Evolutionary conservation across 441 rosid genomes (phyloP), one percentile per base, ranked within the genome.

Genomic region (Iberis amara): DNA sequence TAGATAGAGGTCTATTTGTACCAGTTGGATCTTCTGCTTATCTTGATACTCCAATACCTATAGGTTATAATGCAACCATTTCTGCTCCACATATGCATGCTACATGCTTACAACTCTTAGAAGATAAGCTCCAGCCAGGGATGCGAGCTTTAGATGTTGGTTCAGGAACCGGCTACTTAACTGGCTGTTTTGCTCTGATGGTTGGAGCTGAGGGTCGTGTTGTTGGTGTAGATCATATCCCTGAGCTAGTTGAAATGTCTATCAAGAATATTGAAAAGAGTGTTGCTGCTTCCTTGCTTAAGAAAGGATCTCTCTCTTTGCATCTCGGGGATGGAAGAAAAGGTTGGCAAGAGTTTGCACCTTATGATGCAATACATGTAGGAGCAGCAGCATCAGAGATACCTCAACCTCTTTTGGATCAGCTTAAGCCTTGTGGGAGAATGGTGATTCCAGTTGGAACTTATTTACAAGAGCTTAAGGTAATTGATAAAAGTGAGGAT

Each of bases 61-160:
- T 91, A 27, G 95, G 98, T 57, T 81, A 83, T 64, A 91, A 88
- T 70, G 98, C 89, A 30, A 88, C 96, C 35, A 91, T 91, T 32
- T 88, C 95, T 39, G 98, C 98, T 11, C 98, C 98, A 33, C 95
- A 91, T 73, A 88, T 91, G 98, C 98, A 91, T 56, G 98, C 89
- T 6, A 86, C 76, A 4, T 88, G 98, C 76, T 85, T 91, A 36
- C 80, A 82, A 54, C 72, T 91, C 62, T 64, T 91, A 68, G 86
- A 86, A 82, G 70, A 76, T 45, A 71, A 86, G 71, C 76, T 91
- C 64, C 78, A 79, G 68, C 95, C 96, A 6, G 95, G 96, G 65
- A 83, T 85, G 96, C 85, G 44, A 1, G 89, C 83, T 30, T 78
- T 91, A 57, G 98, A 91, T 68, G 87, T 91, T 70, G 98, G 98